Conservation (phyloP, 371 early-diverging fungal species). For the Saksenaea oblongispora region DNA sequence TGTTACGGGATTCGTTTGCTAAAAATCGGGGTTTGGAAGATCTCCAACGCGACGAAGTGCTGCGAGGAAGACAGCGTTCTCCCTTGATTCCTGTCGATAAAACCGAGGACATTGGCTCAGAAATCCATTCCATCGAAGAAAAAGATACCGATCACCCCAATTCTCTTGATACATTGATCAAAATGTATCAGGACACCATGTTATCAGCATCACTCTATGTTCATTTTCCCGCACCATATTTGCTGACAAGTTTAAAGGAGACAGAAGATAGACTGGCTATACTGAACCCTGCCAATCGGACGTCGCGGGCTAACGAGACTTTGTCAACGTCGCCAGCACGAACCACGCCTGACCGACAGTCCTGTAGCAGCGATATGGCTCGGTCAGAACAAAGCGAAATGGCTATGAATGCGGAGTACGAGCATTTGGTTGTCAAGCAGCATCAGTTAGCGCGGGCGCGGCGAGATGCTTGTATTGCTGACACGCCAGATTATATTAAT, state of each 20-base stretch:
- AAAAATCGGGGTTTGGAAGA: constrained; percentile 38
- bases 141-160: constrained; percentile 9
- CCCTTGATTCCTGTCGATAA: constrained; percentile 7
- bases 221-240: constrained; percentile 81
- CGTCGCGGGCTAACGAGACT: not conserved
- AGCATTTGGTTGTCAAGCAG: constrained; percentile 50
- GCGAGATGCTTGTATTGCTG: constrained; percentile 61
- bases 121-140: not conserved
- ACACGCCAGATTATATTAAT: constrained; percentile 58
- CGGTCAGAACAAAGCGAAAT: constrained; percentile 1
- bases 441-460: constrained; percentile 51
- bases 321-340: constrained; percentile 26
- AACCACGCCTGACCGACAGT: constrained; percentile 27
- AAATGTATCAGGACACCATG: constrained; percentile 66
- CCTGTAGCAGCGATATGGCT: not conserved
- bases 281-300: constrained; percentile 15
- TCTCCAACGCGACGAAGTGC: not conserved
- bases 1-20: constrained; percentile 60
- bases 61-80: constrained; percentile 9
- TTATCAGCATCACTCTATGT: constrained; percentile 89
- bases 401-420: constrained; percentile 37
- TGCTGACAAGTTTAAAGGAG: constrained; percentile 68
- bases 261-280: constrained; percentile 54
- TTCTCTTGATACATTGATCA: constrained; percentile 25
- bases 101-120: not conserved